A percentile compares a stretch with the other conserved stretches of the same genome.
These are phyloP conservation scores for Candida sp. DNA, from an alignment of 1,139 yeast species.

Conservation along the genomic window DNA sequence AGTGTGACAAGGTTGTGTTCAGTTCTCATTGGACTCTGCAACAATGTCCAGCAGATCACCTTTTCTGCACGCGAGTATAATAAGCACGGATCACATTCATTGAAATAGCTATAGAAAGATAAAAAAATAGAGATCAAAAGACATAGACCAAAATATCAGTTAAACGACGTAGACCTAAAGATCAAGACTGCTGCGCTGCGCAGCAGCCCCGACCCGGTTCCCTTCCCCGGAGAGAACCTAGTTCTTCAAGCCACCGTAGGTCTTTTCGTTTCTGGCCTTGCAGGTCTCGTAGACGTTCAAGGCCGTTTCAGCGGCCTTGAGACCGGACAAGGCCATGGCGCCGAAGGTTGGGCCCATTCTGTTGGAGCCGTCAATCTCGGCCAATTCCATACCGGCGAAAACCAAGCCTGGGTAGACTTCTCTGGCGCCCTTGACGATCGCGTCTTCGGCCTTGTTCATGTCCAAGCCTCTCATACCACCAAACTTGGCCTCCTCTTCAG, in stretches of 20 bases:
- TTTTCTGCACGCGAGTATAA: no score
- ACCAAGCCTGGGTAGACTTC: slow-evolving; percentile 75
- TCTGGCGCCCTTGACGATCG: slow-evolving; percentile 72
- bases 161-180: not conserved
- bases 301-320: slow-evolving; percentile 72
- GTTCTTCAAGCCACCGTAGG: slow-evolving; percentile 15
- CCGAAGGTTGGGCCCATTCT: slow-evolving; percentile 90
- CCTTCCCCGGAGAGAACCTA: not conserved
- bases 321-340: slow-evolving; percentile 80
- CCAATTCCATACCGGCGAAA: slow-evolving; percentile 82
- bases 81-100: not conserved
- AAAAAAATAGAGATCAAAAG: not conserved
- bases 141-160: not conserved
- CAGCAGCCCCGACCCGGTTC: not conserved
- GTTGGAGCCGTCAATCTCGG: slow-evolving; percentile 78
- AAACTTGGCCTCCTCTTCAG: slow-evolving; percentile 47
- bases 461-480: slow-evolving; percentile 83
- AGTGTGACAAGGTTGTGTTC: no score
- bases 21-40: no score
- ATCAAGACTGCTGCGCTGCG: not conserved
- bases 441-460: slow-evolving; percentile 81
- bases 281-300: slow-evolving; percentile 55
- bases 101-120: not conserved
- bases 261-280: slow-evolving; percentile 39
- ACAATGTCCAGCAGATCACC: no score